Evolutionary conservation across 78 protist species (phyloP), one percentile per base, ranked within the genome.

Genomic region (Blattamonas nauphoetae): DNA sequence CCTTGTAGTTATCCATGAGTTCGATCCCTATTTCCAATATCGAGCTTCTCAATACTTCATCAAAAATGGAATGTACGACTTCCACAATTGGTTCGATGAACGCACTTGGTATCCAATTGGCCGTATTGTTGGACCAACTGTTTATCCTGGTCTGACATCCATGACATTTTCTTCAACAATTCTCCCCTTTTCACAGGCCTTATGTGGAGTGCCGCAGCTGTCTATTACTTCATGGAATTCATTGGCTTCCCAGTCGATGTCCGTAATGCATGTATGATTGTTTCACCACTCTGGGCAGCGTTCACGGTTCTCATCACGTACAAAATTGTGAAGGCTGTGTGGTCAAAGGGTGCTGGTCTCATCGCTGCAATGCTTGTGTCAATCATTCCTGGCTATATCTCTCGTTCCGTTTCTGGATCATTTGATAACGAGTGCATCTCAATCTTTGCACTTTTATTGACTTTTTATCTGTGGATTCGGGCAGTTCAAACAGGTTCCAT

Each of bases 351-450:
- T n/a, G 92, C 97, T 2, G 97, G 94, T 44, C 88, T 95, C 3
- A 85, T 95, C 41, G 97, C 98, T 2, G 98, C 98, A 1, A 95
- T 94, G 21, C 84, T 97, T 88, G 84, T 96, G 55, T 93, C 96
- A 81, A 80, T 95, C 2, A 95, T 94, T 1, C 98, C 98, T 44
- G 97, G 95, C 86, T 95, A 98, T 93, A 91, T 96, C 85, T 88
- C 96, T 79, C 95, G 99, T 36, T 95, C 98, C 29, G 99, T 98
- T 0, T 99, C 98, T 0, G 99, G 99, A 0, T 94, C 97, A 4
- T 98, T 92, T 85, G 99, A 98, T 87, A 97, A 98, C 91, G 99
- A 98, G 90, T 93, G 94, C 44, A 90, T 97, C 78, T 98, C 99
- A 3, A 95, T 98, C 87, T 92, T 94, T 34, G 99, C 99, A 21